phyloP scores from a whole-genome alignment of 169 alveolate species.

The Amoebophrya sp. region DNA sequence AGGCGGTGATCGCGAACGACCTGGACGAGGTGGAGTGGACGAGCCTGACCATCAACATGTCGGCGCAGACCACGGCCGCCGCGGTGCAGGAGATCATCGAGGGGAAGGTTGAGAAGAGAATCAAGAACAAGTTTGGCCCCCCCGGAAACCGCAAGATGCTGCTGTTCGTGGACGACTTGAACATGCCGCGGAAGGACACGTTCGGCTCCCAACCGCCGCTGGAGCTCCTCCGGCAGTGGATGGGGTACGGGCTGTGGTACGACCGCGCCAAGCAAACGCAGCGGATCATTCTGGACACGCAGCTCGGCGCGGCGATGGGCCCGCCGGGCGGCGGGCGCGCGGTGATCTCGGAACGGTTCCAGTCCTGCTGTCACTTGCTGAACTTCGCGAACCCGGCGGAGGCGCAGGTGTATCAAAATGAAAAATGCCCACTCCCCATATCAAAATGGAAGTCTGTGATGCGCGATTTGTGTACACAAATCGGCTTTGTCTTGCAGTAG shows the following conservation, averaged over 20 bases:
- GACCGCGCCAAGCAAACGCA: slow-evolving; percentile 76
- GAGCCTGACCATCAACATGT: slow-evolving; percentile 71
- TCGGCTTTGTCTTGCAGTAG: no score
- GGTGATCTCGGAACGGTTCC: slow-evolving; percentile 74
- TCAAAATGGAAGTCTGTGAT: no score
- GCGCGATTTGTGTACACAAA: slow-evolving; percentile 63
- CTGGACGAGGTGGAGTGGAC: slow-evolving; percentile 60
- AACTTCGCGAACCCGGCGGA: slow-evolving; percentile 53
- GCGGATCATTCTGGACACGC: slow-evolving; percentile 71
- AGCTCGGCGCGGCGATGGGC: slow-evolving; percentile 88
- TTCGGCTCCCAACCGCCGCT: slow-evolving; percentile 90
- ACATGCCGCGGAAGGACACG: slow-evolving; percentile 88
- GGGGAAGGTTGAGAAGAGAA: slow-evolving; percentile 77
- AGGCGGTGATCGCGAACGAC: slow-evolving; percentile 60
- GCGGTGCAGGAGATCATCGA: slow-evolving; percentile 79
- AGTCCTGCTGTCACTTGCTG: slow-evolving; percentile 70
- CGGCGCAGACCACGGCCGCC: slow-evolving; percentile 76
- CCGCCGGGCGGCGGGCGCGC: slow-evolving; percentile 91
- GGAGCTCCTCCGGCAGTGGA: slow-evolving; percentile 86
- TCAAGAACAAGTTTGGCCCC: slow-evolving; percentile 83
- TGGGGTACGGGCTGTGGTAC: slow-evolving; percentile 78
- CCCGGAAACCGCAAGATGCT: slow-evolving; percentile 78
- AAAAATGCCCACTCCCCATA: no score
- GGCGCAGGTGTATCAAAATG: no score
- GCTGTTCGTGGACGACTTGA: slow-evolving; percentile 85